These are phyloP conservation scores for Hypholoma sublateritium DNA, from an alignment of 768 basidiomycete genomes.

Conservation along the genomic window DNA sequence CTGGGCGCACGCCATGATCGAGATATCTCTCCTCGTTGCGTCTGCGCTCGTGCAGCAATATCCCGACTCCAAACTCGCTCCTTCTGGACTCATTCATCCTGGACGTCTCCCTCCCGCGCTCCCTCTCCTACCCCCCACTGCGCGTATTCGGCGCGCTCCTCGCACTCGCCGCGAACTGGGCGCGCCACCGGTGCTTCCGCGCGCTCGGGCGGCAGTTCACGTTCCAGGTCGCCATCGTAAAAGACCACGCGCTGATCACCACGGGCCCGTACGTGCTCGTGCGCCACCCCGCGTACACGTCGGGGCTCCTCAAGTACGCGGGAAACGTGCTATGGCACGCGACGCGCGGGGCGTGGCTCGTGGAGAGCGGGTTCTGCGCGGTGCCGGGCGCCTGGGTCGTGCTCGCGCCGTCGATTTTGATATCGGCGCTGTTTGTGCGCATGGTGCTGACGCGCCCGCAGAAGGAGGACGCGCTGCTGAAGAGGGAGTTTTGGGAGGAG, in stretches of 20 bases:
- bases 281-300: slow-evolving; percentile 46
- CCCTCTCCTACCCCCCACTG: background rate
- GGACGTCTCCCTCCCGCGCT: background rate
- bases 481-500: slow-evolving; percentile 5
- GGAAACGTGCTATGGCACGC: slow-evolving; percentile 31
- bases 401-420: background rate
- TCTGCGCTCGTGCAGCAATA: too few species aligned
- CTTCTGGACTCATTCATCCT: background rate
- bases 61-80: too few species aligned
- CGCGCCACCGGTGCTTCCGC: background rate
- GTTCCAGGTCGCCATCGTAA: slow-evolving; percentile 21
- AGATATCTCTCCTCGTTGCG: too few species aligned
- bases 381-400: background rate
- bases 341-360: slow-evolving; percentile 1
- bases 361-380: background rate
- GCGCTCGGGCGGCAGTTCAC: slow-evolving; percentile 3
- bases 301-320: slow-evolving; percentile 28
- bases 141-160: background rate
- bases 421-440: background rate
- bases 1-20: too few species aligned
- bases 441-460: background rate
- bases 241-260: slow-evolving; percentile 42
- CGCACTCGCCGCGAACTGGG: background rate
- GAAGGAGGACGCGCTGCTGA: slow-evolving; percentile 6
- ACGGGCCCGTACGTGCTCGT: slow-evolving; percentile 44